These are phyloP conservation scores for Jasminum sambac DNA, from an alignment of 257 asterid species.

Conservation along the genomic window DNA sequence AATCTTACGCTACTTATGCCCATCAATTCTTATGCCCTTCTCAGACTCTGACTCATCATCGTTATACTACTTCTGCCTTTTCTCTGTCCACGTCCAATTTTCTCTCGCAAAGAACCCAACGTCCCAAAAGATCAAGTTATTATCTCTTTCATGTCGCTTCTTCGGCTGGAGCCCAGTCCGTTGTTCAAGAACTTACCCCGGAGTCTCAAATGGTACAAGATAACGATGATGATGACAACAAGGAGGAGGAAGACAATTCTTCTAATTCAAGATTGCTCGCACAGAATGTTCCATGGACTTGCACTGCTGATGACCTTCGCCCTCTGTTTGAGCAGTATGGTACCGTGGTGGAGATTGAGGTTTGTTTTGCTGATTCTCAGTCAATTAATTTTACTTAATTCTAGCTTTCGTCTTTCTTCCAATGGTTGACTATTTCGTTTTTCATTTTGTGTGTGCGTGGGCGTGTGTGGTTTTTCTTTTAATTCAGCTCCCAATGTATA, in stretches of 20 bases:
- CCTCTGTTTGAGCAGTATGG: constrained; percentile 71
- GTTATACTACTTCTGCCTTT: constrained; percentile 15
- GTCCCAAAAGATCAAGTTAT: constrained; percentile 33
- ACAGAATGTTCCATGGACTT: constrained; percentile 84
- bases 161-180: constrained; percentile 26
- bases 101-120: constrained; percentile 4
- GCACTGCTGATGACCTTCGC: constrained; percentile 65
- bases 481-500: constrained; percentile 71
- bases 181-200: constrained; percentile 22
- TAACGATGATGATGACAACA: constrained; percentile 35
- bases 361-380: constrained; percentile 22
- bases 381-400: background rate
- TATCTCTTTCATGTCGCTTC: constrained; percentile 31
- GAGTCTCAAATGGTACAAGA: constrained; percentile 28
- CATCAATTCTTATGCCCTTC: constrained; percentile 3
- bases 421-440: background rate
- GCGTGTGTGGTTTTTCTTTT: background rate
- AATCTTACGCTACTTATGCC: constrained; percentile 63
- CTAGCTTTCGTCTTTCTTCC: background rate
- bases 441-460: background rate
- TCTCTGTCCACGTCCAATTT: constrained; percentile 21
- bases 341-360: constrained; percentile 73
- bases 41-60: constrained; percentile 16
- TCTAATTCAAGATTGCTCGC: constrained; percentile 60
- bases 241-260: background rate